phyloP scores from a whole-genome alignment of 2,329 filamentous ascomycete genomes.

The Neonectria ditissima region DNA sequence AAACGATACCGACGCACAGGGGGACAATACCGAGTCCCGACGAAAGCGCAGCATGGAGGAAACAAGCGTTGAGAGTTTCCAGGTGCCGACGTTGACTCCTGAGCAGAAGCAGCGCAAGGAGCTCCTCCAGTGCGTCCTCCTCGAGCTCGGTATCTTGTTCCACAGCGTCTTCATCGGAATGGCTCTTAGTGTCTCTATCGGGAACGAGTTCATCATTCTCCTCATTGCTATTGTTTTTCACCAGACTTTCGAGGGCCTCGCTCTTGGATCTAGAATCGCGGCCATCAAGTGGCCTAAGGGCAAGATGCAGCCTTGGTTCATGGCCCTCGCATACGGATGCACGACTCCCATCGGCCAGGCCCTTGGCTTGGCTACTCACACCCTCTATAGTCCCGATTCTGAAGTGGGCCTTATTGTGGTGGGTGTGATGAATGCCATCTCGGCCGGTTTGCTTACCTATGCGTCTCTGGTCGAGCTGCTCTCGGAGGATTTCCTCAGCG shows the following conservation, averaged over 20 bases:
- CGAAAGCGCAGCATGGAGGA: constrained; percentile 38
- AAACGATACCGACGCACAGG: constrained; percentile 31
- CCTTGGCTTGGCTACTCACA: constrained; percentile 76
- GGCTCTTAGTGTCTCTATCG: constrained; percentile 82
- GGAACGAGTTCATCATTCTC: constrained; percentile 81
- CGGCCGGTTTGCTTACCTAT: constrained; percentile 77
- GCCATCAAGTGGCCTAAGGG: constrained; percentile 59
- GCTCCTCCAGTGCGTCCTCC: constrained; percentile 79
- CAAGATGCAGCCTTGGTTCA: constrained; percentile 64
- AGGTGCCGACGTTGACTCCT: constrained; percentile 49
- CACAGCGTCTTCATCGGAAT: constrained; percentile 84
- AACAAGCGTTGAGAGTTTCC: constrained; percentile 40
- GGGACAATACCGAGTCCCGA: constrained; percentile 25
- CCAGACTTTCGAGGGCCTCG: constrained; percentile 69
- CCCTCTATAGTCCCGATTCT: constrained; percentile 75
- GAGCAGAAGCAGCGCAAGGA: constrained; percentile 72
- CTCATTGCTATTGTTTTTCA: constrained; percentile 84
- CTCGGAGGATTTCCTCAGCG: constrained; percentile 77
- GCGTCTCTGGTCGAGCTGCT: constrained; percentile 78
- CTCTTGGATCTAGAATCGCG: constrained; percentile 73
- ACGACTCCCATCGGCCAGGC: constrained; percentile 79
- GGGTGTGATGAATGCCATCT: constrained; percentile 80
- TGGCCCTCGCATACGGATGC: constrained; percentile 69
- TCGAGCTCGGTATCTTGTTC: constrained; percentile 78
- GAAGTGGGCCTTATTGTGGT: constrained; percentile 76